Conservation (phyloP, 371 early-diverging fungal species). For the Dentiscutata heterogama region DNA sequence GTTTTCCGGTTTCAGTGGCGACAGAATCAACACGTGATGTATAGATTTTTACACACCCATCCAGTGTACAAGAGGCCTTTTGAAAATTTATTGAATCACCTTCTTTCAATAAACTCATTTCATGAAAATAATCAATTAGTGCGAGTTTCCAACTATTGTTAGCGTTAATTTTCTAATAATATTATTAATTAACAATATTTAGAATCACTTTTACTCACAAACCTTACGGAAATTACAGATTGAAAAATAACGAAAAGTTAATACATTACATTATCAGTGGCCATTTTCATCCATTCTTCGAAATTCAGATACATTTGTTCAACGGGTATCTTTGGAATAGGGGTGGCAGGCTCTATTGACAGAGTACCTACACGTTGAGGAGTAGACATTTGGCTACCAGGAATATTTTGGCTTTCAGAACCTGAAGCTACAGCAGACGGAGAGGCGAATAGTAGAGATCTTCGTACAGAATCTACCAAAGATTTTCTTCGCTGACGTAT, state of each 20-base stretch:
- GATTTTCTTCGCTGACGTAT: slow-evolving; percentile 37
- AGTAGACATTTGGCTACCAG: slow-evolving; percentile 16
- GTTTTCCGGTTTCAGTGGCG: slow-evolving; percentile 93
- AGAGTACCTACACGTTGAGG: background rate
- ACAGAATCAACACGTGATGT: slow-evolving; percentile 99
- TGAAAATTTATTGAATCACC: slow-evolving; percentile 99
- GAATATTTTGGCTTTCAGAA: background rate
- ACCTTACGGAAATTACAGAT: background rate
- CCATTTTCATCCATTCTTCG: slow-evolving; percentile 98
- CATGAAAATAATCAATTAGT: slow-evolving; percentile 98
- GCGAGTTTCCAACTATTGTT: slow-evolving; percentile 98
- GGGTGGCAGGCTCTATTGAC: slow-evolving; percentile 34
- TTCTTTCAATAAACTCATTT: slow-evolving; percentile 94
- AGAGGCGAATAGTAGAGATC: slow-evolving; percentile 19
- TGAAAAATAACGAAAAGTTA: background rate
- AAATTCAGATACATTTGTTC: slow-evolving; percentile 48
- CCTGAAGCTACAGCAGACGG: background rate
- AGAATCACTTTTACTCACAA: background rate
- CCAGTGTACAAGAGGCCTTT: slow-evolving; percentile 98
- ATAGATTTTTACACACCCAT: slow-evolving; percentile 99
- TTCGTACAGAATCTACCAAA: slow-evolving; percentile 16
- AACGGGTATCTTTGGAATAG: slow-evolving; percentile 38
- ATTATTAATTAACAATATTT: background rate
- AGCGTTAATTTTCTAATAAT: slow-evolving; percentile 93
- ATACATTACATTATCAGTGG: slow-evolving; percentile 84